Percentiles rank a stretch among this genome's conserved stretches.
Conservation (phyloP, 169 alveolate genomes). For the Eimeria necatrix region DNA sequence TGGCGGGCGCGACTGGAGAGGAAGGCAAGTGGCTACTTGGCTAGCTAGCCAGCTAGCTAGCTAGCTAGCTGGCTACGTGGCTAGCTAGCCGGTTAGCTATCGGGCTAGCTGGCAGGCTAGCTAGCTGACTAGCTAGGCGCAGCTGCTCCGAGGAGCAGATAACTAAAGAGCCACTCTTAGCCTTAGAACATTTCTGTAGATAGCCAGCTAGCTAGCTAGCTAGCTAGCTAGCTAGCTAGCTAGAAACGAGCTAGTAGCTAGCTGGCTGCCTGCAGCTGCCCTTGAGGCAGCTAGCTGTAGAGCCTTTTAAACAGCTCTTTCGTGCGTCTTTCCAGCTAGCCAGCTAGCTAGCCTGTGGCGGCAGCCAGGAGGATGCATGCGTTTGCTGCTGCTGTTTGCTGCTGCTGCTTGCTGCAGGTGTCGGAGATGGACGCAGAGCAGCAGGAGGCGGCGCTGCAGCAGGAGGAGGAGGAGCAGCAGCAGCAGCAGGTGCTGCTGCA, state of each 20-base stretch:
- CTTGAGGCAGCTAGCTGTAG: not conserved
- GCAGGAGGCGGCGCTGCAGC: slow-evolving; percentile 57
- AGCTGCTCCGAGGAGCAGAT: not conserved
- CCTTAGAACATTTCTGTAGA: no score
- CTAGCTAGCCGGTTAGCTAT: not conserved
- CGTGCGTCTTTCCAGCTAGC: no score
- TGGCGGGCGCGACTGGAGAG: slow-evolving; percentile 48
- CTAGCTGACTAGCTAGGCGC: not conserved
- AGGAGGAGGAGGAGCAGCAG: slow-evolving; percentile 16
- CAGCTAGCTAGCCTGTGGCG: no score
- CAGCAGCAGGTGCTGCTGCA: slow-evolving; percentile 3
- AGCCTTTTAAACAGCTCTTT: no score
- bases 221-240: not conserved
- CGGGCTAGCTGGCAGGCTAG: not conserved
- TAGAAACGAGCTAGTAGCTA: not conserved
- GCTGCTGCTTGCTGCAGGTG: slow-evolving; percentile 38
- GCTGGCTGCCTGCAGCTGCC: not conserved
- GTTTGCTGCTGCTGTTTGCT: not conserved
- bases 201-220: no score
- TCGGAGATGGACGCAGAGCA: slow-evolving; percentile 55
- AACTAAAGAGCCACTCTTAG: no score
- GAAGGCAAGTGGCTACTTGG: not conserved
- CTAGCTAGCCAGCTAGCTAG: not conserved
- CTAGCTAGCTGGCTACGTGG: not conserved
- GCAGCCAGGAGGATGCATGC: not conserved